Evolutionary conservation across 2,329 filamentous ascomycete genomes (phyloP).

Genomic region (Phyllachora maydis): DNA sequence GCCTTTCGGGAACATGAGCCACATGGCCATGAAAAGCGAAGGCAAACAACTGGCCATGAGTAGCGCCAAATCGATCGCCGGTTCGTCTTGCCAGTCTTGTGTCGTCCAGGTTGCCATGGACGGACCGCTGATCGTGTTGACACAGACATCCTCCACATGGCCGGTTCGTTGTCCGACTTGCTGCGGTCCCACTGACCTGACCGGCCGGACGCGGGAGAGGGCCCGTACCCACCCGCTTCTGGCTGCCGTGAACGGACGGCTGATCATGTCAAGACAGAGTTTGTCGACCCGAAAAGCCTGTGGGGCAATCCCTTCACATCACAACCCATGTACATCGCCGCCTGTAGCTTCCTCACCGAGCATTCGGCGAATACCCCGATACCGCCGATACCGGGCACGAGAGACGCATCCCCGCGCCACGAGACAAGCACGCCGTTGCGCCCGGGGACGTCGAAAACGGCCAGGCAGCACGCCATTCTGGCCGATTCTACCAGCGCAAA

Average conservation of each 20-base stretch:
- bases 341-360: constrained; percentile 74
- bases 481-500: constrained; percentile 71
- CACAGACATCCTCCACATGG: constrained; percentile 76
- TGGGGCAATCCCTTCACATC: constrained; percentile 78
- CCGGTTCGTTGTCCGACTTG: too few relatives aligned
- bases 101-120: too few relatives aligned
- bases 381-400: constrained; percentile 44
- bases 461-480: constrained; percentile 59
- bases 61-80: constrained; percentile 76
- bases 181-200: too few relatives aligned
- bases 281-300: constrained; percentile 71
- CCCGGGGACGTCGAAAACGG: constrained; percentile 19
- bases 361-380: constrained; percentile 50
- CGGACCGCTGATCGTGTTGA: too few relatives aligned
- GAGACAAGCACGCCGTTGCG: constrained; percentile 3
- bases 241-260: too few relatives aligned
- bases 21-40: constrained; percentile 54
- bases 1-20: constrained; percentile 35
- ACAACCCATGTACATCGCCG: constrained; percentile 81
- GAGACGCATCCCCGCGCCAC: constrained; percentile 27
- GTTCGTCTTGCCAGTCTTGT: too few relatives aligned
- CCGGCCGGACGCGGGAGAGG: too few relatives aligned
- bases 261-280: too few relatives aligned
- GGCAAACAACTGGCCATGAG: constrained; percentile 71
- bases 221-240: too few relatives aligned